Base-by-base conservation (phyloP, 192 early-diverging fungal species). In the Entomortierella chlamydospora region DNA sequence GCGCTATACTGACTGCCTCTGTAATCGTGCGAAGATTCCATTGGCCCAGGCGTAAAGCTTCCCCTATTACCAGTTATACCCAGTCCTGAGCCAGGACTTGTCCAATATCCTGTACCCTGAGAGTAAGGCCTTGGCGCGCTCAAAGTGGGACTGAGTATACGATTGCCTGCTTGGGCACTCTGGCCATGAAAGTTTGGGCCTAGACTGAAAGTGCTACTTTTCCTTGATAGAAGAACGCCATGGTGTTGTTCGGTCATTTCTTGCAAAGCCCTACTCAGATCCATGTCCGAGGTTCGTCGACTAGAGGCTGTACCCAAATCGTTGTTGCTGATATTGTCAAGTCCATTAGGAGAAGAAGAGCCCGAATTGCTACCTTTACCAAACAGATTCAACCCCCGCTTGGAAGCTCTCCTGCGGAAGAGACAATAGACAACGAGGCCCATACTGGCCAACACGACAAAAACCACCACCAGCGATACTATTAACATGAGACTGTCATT, bases 191-290 rank as follows among this genome's bases (percentile, higher is more conserved):
- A 13, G 2, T 50, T 37, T 1, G 45, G 37, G 37, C 74, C 61
- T 10, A 78, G 22, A 29, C 66, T 69, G 15, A 70, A 49, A 4
- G 68, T 66, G 23, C 76, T 79, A 8, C 63, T 61, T 55, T 34
- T 57, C 29, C 74, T 33, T 0, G 74, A 33, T 31, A 70, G 20
- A 12, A 65, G 23, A 1, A 42, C 45, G 25, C 23, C 65, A 39
- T 65, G 67, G 25, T 70, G 74, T 29, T 65, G 56, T 23, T 79
- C 74, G 2, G 74, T 42, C 74, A 79, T 79, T 12, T 64, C 74
- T 25, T 79, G 76, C 4, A 70, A 29, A 12, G 57, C 59, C 4
- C 52, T 26, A 26, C 50, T 66, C 49, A 67, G 8, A 43, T 74
- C 64, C 15, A 47, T 25, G 37, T 71, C 60, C 28, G 65, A 67